These are phyloP conservation scores for Gloeophyllum trabeum DNA, from an alignment of 768 basidiomycete genomes.

Conservation along the genomic window DNA sequence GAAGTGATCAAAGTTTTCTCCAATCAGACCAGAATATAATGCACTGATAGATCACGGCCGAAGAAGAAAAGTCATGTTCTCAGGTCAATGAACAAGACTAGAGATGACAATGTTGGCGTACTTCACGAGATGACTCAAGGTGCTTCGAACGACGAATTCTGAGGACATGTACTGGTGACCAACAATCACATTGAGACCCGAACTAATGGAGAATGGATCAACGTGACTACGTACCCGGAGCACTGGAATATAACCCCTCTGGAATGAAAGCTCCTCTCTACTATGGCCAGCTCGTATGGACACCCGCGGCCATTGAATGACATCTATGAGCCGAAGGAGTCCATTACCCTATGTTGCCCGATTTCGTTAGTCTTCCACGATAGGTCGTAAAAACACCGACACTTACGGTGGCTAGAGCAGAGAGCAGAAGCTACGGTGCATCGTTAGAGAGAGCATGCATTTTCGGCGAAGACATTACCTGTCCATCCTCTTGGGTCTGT, in stretches of 20 bases:
- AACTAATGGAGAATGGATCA: not conserved
- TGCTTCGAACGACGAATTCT: slow-evolving; percentile 47
- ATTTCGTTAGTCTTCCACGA: not conserved
- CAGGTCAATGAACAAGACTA: not conserved
- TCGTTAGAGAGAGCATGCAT: not conserved
- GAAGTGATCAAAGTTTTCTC: slow-evolving; percentile 23
- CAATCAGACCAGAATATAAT: slow-evolving; percentile 7
- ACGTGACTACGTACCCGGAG: slow-evolving; percentile 39
- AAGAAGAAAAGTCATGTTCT: too few relatives aligned
- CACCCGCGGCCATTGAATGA: slow-evolving; percentile 35
- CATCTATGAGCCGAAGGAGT: slow-evolving; percentile 34
- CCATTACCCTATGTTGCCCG: slow-evolving; percentile 31
- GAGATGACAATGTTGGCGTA: slow-evolving; percentile 13
- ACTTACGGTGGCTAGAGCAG: slow-evolving; percentile 26
- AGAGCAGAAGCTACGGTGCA: slow-evolving; percentile 24
- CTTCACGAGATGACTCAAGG: slow-evolving; percentile 39
- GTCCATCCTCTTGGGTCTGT: slow-evolving; percentile 38
- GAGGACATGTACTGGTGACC: slow-evolving; percentile 42
- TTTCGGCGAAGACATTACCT: slow-evolving; percentile 25
- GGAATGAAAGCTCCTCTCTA: slow-evolving; percentile 31
- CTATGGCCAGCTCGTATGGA: slow-evolving; percentile 24
- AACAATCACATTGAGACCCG: slow-evolving; percentile 1
- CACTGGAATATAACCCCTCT: slow-evolving; percentile 41
- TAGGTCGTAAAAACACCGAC: not conserved
- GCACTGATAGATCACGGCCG: slow-evolving; percentile 2